Conservation (phyloP, 2,329 filamentous ascomycete species). For the Pseudogymnoascus destructans region DNA sequence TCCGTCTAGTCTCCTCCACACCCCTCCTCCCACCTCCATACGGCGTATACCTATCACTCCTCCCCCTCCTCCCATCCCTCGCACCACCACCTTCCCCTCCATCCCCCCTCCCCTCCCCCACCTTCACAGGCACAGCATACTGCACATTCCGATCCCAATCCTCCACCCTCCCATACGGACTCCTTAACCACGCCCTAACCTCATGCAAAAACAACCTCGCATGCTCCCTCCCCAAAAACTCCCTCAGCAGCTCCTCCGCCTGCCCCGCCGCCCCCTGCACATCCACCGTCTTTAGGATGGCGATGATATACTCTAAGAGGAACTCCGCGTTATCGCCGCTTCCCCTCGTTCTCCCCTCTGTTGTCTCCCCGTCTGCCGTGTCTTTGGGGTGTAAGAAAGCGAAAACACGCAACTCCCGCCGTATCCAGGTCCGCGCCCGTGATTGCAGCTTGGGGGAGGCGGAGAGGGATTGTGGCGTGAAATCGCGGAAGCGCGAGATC, state of each 20-base stretch:
- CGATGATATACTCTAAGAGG: conserved; percentile 72
- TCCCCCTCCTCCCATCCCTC: not conserved
- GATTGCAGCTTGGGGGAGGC: conserved; percentile 45
- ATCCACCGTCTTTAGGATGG: conserved; percentile 71
- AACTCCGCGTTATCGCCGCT: conserved; percentile 65
- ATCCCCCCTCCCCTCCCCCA: not conserved
- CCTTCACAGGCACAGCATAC: conserved; percentile 14
- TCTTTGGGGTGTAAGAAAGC: conserved; percentile 43
- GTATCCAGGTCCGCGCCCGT: conserved; percentile 67
- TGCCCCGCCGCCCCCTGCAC: conserved; percentile 65
- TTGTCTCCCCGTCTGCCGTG: conserved; percentile 17
- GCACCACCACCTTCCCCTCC: no score
- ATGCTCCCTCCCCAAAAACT: conserved; percentile 64
- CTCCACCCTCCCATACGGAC: conserved; percentile 56
- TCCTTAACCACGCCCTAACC: conserved; percentile 67
- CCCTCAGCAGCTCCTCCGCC: conserved; percentile 64
- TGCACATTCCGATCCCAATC: conserved; percentile 55
- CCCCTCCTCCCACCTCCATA: not conserved
- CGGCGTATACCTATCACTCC: not conserved
- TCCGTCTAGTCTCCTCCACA: not conserved
- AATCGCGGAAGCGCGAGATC: conserved; percentile 60
- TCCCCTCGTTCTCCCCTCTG: conserved; percentile 19
- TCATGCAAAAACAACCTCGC: conserved; percentile 74
- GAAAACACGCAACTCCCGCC: conserved; percentile 76
- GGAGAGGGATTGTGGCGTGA: conserved; percentile 55